phyloP scores from a whole-genome alignment of 208 protist genomes.

The Ichthyophonus hoferi region DNA sequence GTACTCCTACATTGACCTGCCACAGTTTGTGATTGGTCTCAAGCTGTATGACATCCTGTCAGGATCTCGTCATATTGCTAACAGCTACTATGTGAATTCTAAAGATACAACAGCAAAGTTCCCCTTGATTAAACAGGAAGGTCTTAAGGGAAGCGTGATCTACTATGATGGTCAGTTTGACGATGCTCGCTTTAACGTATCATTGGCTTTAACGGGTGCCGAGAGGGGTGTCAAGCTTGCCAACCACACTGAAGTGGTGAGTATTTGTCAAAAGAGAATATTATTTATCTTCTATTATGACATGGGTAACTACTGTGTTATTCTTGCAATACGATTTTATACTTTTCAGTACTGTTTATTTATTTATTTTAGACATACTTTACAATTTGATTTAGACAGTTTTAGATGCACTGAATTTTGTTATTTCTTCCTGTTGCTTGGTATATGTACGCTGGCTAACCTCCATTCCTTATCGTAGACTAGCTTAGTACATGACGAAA shows the following conservation, averaged over 20 bases:
- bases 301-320: too few species aligned
- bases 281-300: too few species aligned
- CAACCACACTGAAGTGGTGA: slow-evolving; percentile 73
- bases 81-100: not conserved
- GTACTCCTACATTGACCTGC: slow-evolving; percentile 54
- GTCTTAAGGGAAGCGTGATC: slow-evolving; percentile 59
- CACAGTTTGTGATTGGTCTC: not conserved
- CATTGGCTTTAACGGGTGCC: slow-evolving; percentile 80
- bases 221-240: slow-evolving; percentile 75
- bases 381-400: too few species aligned
- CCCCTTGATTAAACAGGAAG: not conserved
- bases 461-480: too few species aligned
- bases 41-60: not conserved
- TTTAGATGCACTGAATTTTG: too few species aligned
- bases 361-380: too few species aligned
- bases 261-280: too few species aligned
- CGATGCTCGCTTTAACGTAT: slow-evolving; percentile 85
- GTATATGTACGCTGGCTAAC: too few species aligned
- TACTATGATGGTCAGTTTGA: slow-evolving; percentile 90
- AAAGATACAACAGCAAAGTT: not conserved
- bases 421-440: too few species aligned
- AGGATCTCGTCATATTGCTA: not conserved
- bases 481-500: too few species aligned
- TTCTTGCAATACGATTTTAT: too few species aligned
- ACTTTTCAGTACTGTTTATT: too few species aligned